phyloP scores from a whole-genome alignment of 2,329 filamentous ascomycete genomes.

The Hypomyces rosellus region DNA sequence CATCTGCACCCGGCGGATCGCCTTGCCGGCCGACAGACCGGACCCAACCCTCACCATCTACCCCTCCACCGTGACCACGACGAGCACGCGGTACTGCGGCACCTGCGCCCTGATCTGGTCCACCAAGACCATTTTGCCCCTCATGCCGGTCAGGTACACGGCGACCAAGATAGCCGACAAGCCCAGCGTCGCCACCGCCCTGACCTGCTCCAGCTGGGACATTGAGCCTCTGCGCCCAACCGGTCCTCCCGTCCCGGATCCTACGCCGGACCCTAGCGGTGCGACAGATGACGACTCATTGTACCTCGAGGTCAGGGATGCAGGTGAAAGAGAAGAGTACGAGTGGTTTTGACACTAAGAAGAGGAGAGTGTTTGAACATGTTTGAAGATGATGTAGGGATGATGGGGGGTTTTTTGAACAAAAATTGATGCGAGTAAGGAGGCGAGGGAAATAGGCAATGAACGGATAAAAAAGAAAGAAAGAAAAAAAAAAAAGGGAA shows the following conservation, averaged over 20 bases:
- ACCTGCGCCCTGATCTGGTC: constrained; percentile 12
- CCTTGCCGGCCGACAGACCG: constrained; percentile 6
- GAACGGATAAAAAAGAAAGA: no score
- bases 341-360: neutral
- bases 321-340: neutral
- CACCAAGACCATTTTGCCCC: constrained; percentile 6
- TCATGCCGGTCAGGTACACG: constrained; percentile 4
- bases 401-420: neutral
- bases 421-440: no score
- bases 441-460: no score
- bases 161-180: neutral
- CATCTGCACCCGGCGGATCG: constrained; percentile 6
- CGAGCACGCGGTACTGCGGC: constrained; percentile 9
- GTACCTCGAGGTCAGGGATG: neutral
- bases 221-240: neutral
- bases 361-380: neutral
- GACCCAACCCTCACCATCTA: constrained; percentile 8
- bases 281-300: no score
- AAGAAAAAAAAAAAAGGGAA: no score
- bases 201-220: constrained; percentile 1
- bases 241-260: no score
- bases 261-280: neutral
- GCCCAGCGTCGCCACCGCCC: constrained; percentile 7
- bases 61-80: constrained; percentile 8
- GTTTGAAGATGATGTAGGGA: neutral